A percentile compares a stretch with the other conserved stretches of the same genome.
These are phyloP conservation scores for Posidonia oceanica DNA, from an alignment of 116 monocot species.

Conservation along the genomic window DNA sequence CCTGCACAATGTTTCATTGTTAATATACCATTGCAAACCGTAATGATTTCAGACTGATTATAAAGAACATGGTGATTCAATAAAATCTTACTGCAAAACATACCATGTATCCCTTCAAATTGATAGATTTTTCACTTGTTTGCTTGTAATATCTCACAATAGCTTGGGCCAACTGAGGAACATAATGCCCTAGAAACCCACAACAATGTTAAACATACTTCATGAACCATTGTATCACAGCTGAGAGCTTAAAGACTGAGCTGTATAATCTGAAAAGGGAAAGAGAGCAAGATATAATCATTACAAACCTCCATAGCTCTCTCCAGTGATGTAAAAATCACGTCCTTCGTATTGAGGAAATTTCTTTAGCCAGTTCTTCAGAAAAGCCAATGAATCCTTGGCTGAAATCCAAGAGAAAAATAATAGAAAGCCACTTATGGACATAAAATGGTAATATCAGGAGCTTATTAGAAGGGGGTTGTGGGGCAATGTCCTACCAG, in stretches of 20 bases:
- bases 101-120: constrained; percentile 95
- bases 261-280: too few species aligned
- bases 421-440: not conserved
- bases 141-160: constrained; percentile 50
- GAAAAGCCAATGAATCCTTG: constrained; percentile 67
- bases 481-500: constrained; percentile 32
- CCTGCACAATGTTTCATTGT: constrained; percentile 32
- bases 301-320: constrained; percentile 75
- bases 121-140: constrained; percentile 52
- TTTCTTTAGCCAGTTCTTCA: constrained; percentile 68
- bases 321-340: constrained; percentile 83
- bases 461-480: not conserved
- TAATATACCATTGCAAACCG: not conserved
- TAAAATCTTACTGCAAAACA: not conserved
- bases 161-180: constrained; percentile 86
- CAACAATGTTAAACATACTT: not conserved
- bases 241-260: too few species aligned
- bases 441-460: not conserved
- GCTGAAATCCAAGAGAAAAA: constrained; percentile 26
- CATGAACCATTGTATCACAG: too few species aligned
- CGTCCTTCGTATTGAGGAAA: constrained; percentile 74
- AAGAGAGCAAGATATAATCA: too few species aligned
- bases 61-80: not conserved
- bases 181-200: constrained; percentile 69
- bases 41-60: not conserved